phyloP scores from a whole-genome alignment of 148 eudicot genomes.

The Suaeda aralocaspica region DNA sequence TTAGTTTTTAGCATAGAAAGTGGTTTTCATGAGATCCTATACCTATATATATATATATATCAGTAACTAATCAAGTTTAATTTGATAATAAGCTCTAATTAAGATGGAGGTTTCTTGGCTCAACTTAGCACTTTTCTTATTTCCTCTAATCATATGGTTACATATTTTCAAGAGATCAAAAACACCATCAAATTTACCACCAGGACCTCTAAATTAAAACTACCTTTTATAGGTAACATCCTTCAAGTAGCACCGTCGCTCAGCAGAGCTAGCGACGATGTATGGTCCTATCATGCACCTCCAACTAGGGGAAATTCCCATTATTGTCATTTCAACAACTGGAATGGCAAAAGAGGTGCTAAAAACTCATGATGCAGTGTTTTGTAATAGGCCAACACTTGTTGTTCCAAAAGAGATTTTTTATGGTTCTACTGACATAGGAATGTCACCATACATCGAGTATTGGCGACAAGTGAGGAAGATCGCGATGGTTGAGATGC shows the following conservation, averaged over 20 bases:
- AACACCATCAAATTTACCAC: constrained; percentile 16
- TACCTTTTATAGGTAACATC: constrained; percentile 27
- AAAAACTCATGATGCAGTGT: constrained; percentile 32
- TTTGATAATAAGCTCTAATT: too few species aligned
- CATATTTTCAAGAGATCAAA: too few species aligned
- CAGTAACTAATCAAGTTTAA: too few species aligned
- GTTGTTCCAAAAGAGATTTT: constrained; percentile 17
- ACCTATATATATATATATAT: too few species aligned
- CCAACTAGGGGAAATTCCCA: constrained; percentile 25
- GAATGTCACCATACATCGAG: constrained; percentile 23
- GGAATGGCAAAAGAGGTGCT: constrained; percentile 26
- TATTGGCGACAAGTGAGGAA: constrained; percentile 30
- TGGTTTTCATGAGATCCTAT: too few species aligned
- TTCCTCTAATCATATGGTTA: too few species aligned
- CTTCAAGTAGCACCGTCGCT: constrained; percentile 18
- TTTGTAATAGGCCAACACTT: constrained; percentile 24
- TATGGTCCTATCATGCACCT: constrained; percentile 30
- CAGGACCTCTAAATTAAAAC: constrained; percentile 23
- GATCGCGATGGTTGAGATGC: constrained; percentile 27
- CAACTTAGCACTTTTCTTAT: too few species aligned
- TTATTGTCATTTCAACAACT: constrained; percentile 23
- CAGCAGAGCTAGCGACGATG: constrained; percentile 9
- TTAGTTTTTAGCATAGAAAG: too few species aligned
- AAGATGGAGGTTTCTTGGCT: too few species aligned
- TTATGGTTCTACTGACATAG: constrained; percentile 24